Conservation (phyloP, 345 rosid genomes). For the Gossypium turneri region DNA sequence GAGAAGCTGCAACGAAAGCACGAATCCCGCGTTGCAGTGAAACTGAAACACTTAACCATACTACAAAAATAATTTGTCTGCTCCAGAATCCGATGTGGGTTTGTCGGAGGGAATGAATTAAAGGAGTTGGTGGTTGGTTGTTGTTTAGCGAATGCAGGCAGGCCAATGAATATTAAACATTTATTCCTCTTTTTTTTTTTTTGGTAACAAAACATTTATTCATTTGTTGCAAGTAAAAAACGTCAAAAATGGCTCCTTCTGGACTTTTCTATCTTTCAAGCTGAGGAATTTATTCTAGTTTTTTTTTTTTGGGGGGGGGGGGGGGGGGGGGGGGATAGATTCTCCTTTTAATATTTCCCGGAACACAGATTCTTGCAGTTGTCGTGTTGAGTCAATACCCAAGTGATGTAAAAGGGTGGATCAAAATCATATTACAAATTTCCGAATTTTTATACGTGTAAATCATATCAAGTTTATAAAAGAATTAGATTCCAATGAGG, state of each 20-base stretch:
- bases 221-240: neutral
- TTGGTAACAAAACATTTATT: neutral
- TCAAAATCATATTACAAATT: neutral
- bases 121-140: neutral
- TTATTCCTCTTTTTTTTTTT: neutral
- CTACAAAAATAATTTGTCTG: neutral
- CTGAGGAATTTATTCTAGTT: too few species aligned
- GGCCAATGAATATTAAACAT: neutral
- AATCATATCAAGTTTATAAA: neutral
- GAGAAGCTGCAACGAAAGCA: constrained; percentile 67
- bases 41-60: constrained; percentile 51
- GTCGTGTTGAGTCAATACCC: neutral
- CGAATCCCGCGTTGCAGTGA: constrained; percentile 47
- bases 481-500: neutral
- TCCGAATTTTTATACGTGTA: neutral
- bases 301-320: too few species aligned
- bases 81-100: neutral
- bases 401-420: neutral
- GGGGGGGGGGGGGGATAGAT: neutral
- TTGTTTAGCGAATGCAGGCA: neutral
- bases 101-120: neutral
- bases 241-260: neutral
- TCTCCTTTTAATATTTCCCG: neutral
- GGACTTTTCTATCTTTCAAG: neutral
- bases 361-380: neutral